Evolutionary conservation across 1,284 basidiomycete species (phyloP), one percentile per base, ranked within the genome.

Genomic region (Cutaneotrichosporon sp.): DNA sequence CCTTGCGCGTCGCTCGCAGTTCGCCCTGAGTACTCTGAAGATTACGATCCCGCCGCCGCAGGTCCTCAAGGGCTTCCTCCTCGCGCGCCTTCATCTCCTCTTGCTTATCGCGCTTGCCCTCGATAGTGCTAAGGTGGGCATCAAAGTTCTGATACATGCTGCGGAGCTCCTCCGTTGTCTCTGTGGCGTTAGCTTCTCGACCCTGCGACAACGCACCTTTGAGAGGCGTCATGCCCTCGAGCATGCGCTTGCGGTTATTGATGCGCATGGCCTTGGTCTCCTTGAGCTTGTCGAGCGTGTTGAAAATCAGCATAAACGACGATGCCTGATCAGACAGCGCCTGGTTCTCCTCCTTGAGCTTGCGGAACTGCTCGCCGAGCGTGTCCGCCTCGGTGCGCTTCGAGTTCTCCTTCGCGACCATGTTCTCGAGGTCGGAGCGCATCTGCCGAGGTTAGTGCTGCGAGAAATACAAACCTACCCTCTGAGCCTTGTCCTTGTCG

Each of bases 401-500:
- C 3, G 80, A 76, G 23, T 80, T 77, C 47, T 91, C 81, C n/a
- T 84, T 81, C 2, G 76, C 73, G 54, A 84, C 83, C 42, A 91
- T 81, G 69, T 91, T 55, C 36, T 63, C 63, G 15, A 68, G 58
- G 34, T 69, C 64, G 56, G 64, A 66, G 23, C 61, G 65, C 63
- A 72, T 65, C 65, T 72, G n/a, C n/a, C n/a, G n/a, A n/a, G n/a
- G n/a, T n/a, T n/a, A n/a, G n/a, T n/a, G n/a, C n/a, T n/a, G n/a
- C n/a, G n/a, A n/a, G n/a, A n/a, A 10, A 20, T 20, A 21, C 37
- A 14, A 17, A 48, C 68, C 45, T 18, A 79, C 78, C 63, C 75
- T 87, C 66, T 93, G 88, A 0, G 92, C 84, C 54, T 92, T 87
- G 9, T 83, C 80, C 67, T 94, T 96, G 76, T 98, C 91, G 22